Evolutionary conservation across 371 early-diverging fungal genomes (phyloP).

Genomic region (Choanephora cucurbitarum): DNA sequence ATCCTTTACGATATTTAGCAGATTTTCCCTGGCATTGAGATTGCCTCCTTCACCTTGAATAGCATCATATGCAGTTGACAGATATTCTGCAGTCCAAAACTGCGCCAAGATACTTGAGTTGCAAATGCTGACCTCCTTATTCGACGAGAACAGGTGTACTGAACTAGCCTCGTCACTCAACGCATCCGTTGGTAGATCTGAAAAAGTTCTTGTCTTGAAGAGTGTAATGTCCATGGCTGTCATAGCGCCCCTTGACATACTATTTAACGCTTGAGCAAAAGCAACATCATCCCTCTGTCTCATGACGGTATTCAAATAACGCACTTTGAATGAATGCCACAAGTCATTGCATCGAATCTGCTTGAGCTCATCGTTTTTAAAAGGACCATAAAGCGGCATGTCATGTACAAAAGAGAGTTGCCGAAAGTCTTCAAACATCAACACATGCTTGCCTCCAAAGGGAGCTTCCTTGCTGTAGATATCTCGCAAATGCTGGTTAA

Average conservation of each 20-base stretch:
- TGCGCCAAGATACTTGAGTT: neutral
- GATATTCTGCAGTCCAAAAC: neutral
- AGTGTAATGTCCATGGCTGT: neutral
- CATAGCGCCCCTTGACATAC: slow-evolving; percentile 11
- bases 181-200: neutral
- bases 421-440: slow-evolving; percentile 10
- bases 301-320: slow-evolving; percentile 9
- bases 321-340: slow-evolving; percentile 8
- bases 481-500: neutral
- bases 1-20: neutral
- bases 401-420: slow-evolving; percentile 12
- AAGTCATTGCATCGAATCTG: neutral
- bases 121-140: neutral
- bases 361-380: neutral
- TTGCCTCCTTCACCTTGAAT: neutral
- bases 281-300: slow-evolving; percentile 11
- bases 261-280: slow-evolving; percentile 8
- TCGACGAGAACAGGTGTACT: neutral
- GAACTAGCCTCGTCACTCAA: neutral
- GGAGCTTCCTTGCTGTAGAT: neutral
- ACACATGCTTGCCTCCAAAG: slow-evolving; percentile 10
- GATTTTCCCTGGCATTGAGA: neutral
- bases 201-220: slow-evolving; percentile 1
- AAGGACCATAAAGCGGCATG: neutral
- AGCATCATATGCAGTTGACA: neutral